Conservation (phyloP, 768 basidiomycete genomes). For the Nidularia pulvinata region DNA sequence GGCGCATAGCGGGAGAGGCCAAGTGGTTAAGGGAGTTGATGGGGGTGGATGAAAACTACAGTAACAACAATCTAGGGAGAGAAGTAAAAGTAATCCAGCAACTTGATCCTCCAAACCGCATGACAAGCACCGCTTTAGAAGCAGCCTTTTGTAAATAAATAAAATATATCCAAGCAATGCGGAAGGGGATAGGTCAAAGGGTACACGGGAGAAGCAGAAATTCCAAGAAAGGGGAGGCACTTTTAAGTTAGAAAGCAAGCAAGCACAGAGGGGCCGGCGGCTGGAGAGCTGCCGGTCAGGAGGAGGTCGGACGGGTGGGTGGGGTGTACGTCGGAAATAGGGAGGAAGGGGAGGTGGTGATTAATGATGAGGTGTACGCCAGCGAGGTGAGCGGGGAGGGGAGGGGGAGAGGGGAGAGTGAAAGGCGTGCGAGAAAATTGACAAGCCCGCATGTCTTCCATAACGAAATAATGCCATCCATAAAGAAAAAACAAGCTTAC, state of each 20-base stretch:
- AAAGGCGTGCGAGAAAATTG: too few species aligned
- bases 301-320: too few species aligned
- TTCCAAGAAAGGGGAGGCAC: neutral
- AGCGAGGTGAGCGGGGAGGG: too few species aligned
- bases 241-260: neutral
- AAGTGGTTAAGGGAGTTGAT: slow-evolving; percentile 1
- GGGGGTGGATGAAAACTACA: slow-evolving; percentile 1
- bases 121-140: neutral
- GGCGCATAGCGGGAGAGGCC: neutral
- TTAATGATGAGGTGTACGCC: too few species aligned
- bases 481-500: neutral
- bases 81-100: neutral
- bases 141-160: neutral
- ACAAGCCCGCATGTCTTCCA: too few species aligned
- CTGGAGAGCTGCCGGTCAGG: slow-evolving; percentile 10
- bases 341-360: too few species aligned
- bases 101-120: neutral
- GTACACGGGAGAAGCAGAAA: neutral
- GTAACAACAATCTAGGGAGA: neutral
- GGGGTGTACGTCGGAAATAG: too few species aligned
- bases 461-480: neutral
- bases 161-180: neutral
- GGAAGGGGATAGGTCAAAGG: neutral
- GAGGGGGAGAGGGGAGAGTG: too few species aligned
- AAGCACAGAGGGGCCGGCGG: neutral